These are phyloP conservation scores for Nakazawaea laoshanensis DNA, from an alignment of 805 yeast genomes.

Conservation along the genomic window DNA sequence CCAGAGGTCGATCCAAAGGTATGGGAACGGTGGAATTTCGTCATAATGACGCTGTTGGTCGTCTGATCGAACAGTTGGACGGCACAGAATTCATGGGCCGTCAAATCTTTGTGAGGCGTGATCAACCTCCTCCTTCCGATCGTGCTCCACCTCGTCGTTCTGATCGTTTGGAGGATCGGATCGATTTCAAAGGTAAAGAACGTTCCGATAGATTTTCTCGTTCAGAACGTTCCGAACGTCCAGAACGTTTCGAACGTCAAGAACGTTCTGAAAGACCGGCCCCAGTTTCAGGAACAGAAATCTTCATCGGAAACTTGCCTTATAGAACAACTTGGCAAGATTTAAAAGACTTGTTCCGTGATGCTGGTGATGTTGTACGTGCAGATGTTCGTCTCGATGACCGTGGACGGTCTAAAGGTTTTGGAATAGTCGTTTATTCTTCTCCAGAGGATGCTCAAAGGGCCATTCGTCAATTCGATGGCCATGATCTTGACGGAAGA, in stretches of 20 bases:
- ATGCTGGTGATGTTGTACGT: constrained; percentile 67
- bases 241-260: constrained; percentile 14
- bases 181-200: constrained; percentile 13
- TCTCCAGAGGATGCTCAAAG: constrained; percentile 58
- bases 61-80: constrained; percentile 64
- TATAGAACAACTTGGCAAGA: constrained; percentile 78
- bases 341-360: constrained; percentile 74
- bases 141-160: constrained; percentile 8
- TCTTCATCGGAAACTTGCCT: constrained; percentile 79
- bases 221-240: constrained; percentile 15
- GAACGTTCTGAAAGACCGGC: constrained; percentile 14
- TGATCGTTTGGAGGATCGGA: no score
- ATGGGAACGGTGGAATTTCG: constrained; percentile 88
- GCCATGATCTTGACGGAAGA: constrained; percentile 69
- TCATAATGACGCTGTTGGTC: constrained; percentile 51
- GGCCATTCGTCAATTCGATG: constrained; percentile 66
- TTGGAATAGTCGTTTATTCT: constrained; percentile 71
- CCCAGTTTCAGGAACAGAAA: constrained; percentile 33
- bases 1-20: constrained; percentile 76
- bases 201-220: constrained; percentile 18
- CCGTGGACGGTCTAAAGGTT: constrained; percentile 76
- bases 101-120: constrained; percentile 82
- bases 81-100: constrained; percentile 63
- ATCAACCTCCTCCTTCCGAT: constrained; percentile 72
- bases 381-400: constrained; percentile 68